A percentile compares a stretch with the other conserved stretches of the same genome.
Evolutionary conservation across 1,284 basidiomycete species (phyloP).

Genomic region (Wolfiporia cocos): DNA sequence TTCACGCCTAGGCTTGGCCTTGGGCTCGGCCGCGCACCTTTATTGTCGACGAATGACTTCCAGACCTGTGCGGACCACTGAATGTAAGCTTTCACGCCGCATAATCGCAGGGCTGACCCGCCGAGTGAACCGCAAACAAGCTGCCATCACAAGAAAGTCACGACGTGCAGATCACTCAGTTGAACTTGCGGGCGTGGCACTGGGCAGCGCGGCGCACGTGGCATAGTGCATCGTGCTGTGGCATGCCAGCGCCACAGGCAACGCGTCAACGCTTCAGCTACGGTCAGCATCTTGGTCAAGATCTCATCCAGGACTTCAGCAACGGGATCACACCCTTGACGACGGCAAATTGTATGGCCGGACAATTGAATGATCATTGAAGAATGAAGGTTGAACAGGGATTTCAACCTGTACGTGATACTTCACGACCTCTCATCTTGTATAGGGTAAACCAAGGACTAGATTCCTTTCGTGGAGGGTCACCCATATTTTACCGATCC

Average conservation of each 20-base stretch:
- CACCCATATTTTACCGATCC: conserved; percentile 57
- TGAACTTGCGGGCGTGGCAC: not conserved
- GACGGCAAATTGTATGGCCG: too few species aligned
- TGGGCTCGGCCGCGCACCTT: conserved; percentile 39
- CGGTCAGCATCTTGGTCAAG: too few species aligned
- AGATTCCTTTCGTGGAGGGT: conserved; percentile 36
- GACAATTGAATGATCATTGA: too few species aligned
- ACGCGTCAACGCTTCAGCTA: too few species aligned
- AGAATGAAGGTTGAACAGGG: conserved; percentile 65
- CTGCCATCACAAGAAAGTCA: conserved; percentile 37
- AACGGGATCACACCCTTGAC: too few species aligned
- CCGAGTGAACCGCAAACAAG: conserved; percentile 62
- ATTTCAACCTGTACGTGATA: conserved; percentile 48
- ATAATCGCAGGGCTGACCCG: conserved; percentile 31
- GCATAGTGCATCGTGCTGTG: too few species aligned
- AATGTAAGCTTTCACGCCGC: not conserved
- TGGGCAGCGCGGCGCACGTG: too few species aligned
- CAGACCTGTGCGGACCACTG: conserved; percentile 54
- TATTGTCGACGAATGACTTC: conserved; percentile 72
- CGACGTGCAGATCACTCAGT: not conserved
- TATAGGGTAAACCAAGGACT: not conserved
- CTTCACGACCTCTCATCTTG: not conserved
- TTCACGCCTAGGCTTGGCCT: not conserved
- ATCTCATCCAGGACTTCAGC: too few species aligned
- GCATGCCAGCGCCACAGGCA: too few species aligned